Base-by-base conservation (phyloP, 352 stramenopile species). In the Phytophthora capsici region DNA sequence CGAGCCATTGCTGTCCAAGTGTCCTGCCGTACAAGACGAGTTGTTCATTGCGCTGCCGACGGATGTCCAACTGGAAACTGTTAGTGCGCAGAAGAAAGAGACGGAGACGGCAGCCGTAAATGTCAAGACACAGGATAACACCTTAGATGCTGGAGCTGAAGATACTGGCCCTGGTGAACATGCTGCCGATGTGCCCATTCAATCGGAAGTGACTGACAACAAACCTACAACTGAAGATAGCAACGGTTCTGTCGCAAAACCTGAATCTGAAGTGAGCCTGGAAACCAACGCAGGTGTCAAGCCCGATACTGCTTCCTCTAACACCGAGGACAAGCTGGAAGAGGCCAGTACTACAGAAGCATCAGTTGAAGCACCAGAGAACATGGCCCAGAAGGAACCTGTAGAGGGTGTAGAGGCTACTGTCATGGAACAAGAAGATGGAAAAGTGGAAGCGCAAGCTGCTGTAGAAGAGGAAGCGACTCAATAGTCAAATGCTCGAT, bases 1-100 rank as follows among this genome's bases (percentile, higher is more conserved):
- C 47, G 80, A 91, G 46, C 69, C 60, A n/a, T 66, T 93, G 38
- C 52, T 93, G 32, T 25, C 38, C 12, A 80, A 78, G 49, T 90
- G 78, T 8, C 47, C 69, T 45, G 14, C n/a, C 9, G 38, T 78
- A 34, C 69, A 69, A 30, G 58, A 66, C 19, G 66, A 82, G 38
- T 50, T 82, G 25, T 82, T 78, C 19, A 14, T 37, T 58, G 22
- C 55, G 1, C 51, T 72, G 50, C 30, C 57, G 16, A 66, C 58
- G 6, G 66, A 78, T 63, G 30, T 69, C 17, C 65, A 75, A 19
- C 44, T 38, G 34, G 57, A 70, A 66, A 20, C 8, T 41, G 25
- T 40, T 23, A 46, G 9, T 46, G 40, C 50, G 20, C 52, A 59
- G 17, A 53, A 64, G 22, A 34, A 38, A 43, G 54, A 59, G 34